Percentiles rank a stretch among this genome's conserved stretches.
Evolutionary conservation across 768 basidiomycete species (phyloP).

Genomic region (Nidularia pulvinata): DNA sequence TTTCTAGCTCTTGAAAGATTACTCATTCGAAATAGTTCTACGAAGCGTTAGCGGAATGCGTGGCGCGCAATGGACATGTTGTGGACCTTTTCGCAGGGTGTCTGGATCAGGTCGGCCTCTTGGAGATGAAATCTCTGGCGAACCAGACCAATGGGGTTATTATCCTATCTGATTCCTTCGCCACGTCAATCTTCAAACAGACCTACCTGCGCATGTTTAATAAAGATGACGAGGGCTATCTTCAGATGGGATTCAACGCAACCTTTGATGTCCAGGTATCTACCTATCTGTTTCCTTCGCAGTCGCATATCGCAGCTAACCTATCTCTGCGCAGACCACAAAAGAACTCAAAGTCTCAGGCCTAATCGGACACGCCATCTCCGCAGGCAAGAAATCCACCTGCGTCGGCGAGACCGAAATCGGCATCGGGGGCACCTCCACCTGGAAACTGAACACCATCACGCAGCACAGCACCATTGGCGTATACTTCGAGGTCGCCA

Average conservation of each 20-base stretch:
- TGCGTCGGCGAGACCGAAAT: slow-evolving; percentile 99
- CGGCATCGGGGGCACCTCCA: slow-evolving; percentile 97
- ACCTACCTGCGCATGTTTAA: slow-evolving; percentile 91
- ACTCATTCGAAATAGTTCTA: slow-evolving; percentile 71
- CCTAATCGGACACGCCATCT: slow-evolving; percentile 96
- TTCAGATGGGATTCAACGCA: slow-evolving; percentile 99
- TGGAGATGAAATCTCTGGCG: slow-evolving; percentile 96
- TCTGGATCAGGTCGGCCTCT: slow-evolving; percentile 94
- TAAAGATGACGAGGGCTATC: slow-evolving; percentile 90
- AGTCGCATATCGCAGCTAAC: background rate
- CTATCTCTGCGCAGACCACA: slow-evolving; percentile 71
- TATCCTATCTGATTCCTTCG: slow-evolving; percentile 95
- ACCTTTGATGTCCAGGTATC: slow-evolving; percentile 95
- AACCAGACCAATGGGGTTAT: slow-evolving; percentile 98
- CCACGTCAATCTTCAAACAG: slow-evolving; percentile 99
- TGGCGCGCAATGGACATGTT: slow-evolving; percentile 92
- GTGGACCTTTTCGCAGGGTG: slow-evolving; percentile 97
- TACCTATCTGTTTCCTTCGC: background rate
- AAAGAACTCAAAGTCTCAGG: slow-evolving; percentile 99
- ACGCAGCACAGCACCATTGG: slow-evolving; percentile 86
- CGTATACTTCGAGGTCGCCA: slow-evolving; percentile 98
- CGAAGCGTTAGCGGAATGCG: slow-evolving; percentile 91
- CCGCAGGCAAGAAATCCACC: slow-evolving; percentile 93
- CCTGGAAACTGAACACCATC: slow-evolving; percentile 95
- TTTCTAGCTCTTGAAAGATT: slow-evolving; percentile 1